Conservation (phyloP, 1,139 yeast genomes). For the Saccharomycopsis crataegensis region DNA sequence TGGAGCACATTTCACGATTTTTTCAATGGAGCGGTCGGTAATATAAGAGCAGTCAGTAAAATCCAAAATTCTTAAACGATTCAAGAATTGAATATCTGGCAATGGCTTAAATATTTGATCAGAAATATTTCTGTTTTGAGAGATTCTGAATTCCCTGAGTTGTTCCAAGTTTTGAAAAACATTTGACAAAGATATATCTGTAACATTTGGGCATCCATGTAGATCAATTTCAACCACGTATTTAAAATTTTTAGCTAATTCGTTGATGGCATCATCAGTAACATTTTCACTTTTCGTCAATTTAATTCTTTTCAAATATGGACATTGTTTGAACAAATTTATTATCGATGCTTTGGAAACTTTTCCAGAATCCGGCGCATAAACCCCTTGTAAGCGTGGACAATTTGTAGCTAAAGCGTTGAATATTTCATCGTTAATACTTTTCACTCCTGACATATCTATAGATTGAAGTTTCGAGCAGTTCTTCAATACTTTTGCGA, state of each 20-base stretch:
- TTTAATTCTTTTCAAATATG: slow-evolving; percentile 74
- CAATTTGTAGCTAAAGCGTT: slow-evolving; percentile 66
- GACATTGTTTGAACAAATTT: slow-evolving; percentile 54
- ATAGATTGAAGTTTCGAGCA: slow-evolving; percentile 76
- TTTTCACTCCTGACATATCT: slow-evolving; percentile 81
- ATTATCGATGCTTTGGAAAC: slow-evolving; percentile 64
- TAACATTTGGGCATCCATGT: slow-evolving; percentile 71
- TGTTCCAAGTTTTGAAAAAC: slow-evolving; percentile 61
- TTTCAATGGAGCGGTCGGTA: slow-evolving; percentile 72
- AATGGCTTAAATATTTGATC: slow-evolving; percentile 45
- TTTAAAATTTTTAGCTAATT: slow-evolving; percentile 63
- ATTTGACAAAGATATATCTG: slow-evolving; percentile 53
- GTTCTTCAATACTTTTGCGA: slow-evolving; percentile 52
- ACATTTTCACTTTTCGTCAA: slow-evolving; percentile 65
- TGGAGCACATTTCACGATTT: slow-evolving; percentile 72
- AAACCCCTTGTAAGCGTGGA: slow-evolving; percentile 76
- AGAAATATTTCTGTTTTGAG: slow-evolving; percentile 63
- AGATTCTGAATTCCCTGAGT: slow-evolving; percentile 75
- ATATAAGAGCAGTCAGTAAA: slow-evolving; percentile 78
- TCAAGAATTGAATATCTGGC: slow-evolving; percentile 30
- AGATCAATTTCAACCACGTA: slow-evolving; percentile 84
- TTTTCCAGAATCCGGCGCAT: slow-evolving; percentile 75
- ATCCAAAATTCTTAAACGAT: slow-evolving; percentile 68
- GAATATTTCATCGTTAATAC: slow-evolving; percentile 60
- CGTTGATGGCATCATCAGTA: slow-evolving; percentile 58